Evolutionary conservation across 2,329 filamentous ascomycete genomes (phyloP).

Genomic region (Trichoderma afroharzianum): DNA sequence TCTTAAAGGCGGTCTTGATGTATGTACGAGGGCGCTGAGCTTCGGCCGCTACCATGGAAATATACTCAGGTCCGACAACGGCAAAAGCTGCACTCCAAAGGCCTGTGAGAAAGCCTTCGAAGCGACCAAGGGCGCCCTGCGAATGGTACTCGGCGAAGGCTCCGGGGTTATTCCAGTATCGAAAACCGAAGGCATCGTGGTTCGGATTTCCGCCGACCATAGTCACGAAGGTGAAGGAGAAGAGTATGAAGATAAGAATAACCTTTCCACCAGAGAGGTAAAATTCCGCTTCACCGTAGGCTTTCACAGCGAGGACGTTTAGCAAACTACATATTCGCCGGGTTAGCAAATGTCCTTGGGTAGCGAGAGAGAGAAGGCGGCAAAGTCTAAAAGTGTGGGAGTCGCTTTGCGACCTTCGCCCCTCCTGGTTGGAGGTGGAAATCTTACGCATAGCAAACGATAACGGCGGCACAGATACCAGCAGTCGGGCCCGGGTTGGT

Average conservation of each 20-base stretch:
- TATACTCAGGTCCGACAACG: constrained; percentile 65
- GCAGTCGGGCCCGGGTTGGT: constrained; percentile 66
- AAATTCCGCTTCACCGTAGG: constrained; percentile 71
- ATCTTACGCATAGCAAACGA: constrained; percentile 55
- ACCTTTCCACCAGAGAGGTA: constrained; percentile 62
- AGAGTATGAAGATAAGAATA: constrained; percentile 62
- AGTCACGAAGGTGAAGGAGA: constrained; percentile 73
- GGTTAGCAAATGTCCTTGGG: constrained; percentile 29
- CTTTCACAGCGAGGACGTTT: constrained; percentile 63
- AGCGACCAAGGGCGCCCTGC: constrained; percentile 59
- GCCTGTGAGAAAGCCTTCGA: constrained; percentile 66
- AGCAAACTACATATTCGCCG: constrained; percentile 39
- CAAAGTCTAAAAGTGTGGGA: not conserved
- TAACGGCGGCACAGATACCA: constrained; percentile 53
- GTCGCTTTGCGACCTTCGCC: not conserved
- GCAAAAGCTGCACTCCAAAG: constrained; percentile 63
- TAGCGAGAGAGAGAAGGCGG: not conserved
- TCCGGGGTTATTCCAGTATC: constrained; percentile 54
- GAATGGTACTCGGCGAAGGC: constrained; percentile 53
- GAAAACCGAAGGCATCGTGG: constrained; percentile 65
- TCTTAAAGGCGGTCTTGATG: constrained; percentile 68
- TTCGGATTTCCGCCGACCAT: constrained; percentile 76
- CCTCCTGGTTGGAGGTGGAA: constrained; percentile 3
- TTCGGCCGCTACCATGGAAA: constrained; percentile 67
- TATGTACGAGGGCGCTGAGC: constrained; percentile 59